Conservation (phyloP, 2,329 filamentous ascomycete genomes). For the Penicillium freii region DNA sequence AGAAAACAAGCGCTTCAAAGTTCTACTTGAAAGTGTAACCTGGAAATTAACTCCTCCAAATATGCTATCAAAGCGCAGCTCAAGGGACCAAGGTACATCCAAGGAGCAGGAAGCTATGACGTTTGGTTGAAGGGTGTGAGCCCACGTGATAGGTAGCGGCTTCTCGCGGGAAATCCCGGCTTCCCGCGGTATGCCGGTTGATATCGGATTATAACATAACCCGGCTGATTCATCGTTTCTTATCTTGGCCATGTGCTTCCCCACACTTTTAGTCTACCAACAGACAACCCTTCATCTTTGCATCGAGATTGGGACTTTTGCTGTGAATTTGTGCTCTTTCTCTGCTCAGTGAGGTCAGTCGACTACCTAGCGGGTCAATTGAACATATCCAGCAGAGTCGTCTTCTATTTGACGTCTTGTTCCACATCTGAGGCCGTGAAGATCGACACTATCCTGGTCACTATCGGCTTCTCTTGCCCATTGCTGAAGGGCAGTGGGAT, state of each 20-base stretch:
- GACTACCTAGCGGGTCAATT: not conserved
- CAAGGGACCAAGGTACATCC: not conserved
- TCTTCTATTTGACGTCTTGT: not conserved
- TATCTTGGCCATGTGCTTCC: conserved; percentile 21
- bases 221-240: conserved; percentile 21
- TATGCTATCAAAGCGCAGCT: conserved; percentile 1
- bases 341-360: not conserved
- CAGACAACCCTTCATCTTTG: conserved; percentile 10
- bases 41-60: not conserved
- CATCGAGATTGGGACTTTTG: not conserved
- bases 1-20: not conserved
- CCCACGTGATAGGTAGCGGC: conserved; percentile 15
- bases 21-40: not conserved
- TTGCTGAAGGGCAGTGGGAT: conserved; percentile 16
- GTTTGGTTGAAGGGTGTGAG: not conserved
- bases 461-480: conserved; percentile 6
- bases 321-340: not conserved
- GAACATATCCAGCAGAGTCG: not conserved
- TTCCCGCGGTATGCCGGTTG: conserved; percentile 18
- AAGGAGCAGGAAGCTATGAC: conserved; percentile 11
- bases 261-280: conserved; percentile 22
- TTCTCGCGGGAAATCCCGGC: conserved; percentile 4
- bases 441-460: conserved; percentile 4
- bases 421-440: not conserved
- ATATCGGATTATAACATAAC: conserved; percentile 3